Conservation (phyloP, 176 grass and related monocot species). For the Pontederia paniculata region DNA sequence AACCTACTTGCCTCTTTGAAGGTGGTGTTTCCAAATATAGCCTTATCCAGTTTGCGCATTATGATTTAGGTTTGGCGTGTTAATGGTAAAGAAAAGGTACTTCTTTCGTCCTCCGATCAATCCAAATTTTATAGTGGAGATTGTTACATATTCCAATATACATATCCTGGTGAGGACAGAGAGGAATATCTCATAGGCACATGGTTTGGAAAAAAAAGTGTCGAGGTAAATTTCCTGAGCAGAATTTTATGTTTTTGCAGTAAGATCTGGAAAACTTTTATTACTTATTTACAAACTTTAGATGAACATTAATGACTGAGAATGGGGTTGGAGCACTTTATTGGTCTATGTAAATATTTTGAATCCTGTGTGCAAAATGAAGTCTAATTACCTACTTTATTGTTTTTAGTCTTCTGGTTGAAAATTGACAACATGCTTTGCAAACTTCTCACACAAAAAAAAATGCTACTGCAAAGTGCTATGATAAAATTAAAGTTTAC, state of each 20-base stretch:
- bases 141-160: conserved; percentile 97
- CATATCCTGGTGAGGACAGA: conserved; percentile 69
- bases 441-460: too few relatives aligned
- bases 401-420: too few relatives aligned
- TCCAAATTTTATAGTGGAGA: conserved; percentile 98
- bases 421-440: too few relatives aligned
- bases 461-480: too few relatives aligned
- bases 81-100: conserved; percentile 66
- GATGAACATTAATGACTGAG: too few relatives aligned
- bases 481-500: too few relatives aligned
- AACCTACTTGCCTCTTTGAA: conserved; percentile 8
- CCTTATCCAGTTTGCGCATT: background rate
- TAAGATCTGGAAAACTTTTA: too few relatives aligned
- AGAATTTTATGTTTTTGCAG: conserved; percentile 5
- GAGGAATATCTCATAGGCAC: conserved; percentile 89
- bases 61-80: conserved; percentile 74
- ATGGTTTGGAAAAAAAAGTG: conserved; percentile 87
- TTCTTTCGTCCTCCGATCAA: conserved; percentile 82
- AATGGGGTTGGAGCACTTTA: too few relatives aligned
- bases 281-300: too few relatives aligned
- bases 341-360: too few relatives aligned
- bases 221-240: conserved; percentile 46
- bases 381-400: too few relatives aligned
- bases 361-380: too few relatives aligned
- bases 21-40: background rate